Percentiles rank a stretch among this genome's conserved stretches.
Evolutionary conservation across 2,329 filamentous ascomycete species (phyloP).

Genomic region (Fusarium sp.): DNA sequence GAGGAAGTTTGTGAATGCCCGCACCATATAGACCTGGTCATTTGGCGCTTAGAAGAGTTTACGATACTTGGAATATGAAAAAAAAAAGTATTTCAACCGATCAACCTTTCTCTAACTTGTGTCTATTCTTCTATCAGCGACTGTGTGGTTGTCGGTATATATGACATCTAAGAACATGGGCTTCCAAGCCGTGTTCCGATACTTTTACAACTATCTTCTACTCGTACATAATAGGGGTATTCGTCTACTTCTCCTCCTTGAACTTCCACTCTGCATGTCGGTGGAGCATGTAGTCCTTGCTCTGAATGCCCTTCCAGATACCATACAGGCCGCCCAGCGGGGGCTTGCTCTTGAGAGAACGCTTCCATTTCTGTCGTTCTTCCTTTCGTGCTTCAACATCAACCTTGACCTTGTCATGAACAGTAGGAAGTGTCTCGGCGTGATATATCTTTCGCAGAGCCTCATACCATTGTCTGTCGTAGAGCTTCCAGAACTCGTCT

Average conservation of each 20-base stretch:
- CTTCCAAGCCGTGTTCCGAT: background rate
- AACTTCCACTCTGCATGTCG: constrained; percentile 64
- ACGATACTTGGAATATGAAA: constrained; percentile 36
- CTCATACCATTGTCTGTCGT: constrained; percentile 69
- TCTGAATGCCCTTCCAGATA: constrained; percentile 66
- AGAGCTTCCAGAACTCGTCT: constrained; percentile 73
- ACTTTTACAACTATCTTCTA: constrained; percentile 16
- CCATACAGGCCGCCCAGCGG: constrained; percentile 69
- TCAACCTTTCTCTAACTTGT: background rate
- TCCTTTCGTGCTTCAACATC: constrained; percentile 56
- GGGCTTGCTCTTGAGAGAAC: constrained; percentile 58
- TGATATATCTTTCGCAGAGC: constrained; percentile 69
- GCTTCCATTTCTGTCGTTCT: constrained; percentile 50
- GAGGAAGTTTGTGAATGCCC: constrained; percentile 31
- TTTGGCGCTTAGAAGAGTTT: constrained; percentile 32
- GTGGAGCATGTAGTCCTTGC: constrained; percentile 64
- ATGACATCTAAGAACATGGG: background rate
- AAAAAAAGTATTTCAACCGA: constrained; percentile 32
- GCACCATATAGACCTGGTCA: constrained; percentile 36
- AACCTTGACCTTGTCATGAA: constrained; percentile 76
- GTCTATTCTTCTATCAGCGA: constrained; percentile 6
- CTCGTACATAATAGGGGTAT: constrained; percentile 32
- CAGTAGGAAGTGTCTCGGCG: constrained; percentile 69
- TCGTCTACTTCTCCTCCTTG: constrained; percentile 45
- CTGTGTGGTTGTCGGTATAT: background rate